Conservation (phyloP, 371 early-diverging fungal genomes). For the Zopfochytrium polystomum region DNA sequence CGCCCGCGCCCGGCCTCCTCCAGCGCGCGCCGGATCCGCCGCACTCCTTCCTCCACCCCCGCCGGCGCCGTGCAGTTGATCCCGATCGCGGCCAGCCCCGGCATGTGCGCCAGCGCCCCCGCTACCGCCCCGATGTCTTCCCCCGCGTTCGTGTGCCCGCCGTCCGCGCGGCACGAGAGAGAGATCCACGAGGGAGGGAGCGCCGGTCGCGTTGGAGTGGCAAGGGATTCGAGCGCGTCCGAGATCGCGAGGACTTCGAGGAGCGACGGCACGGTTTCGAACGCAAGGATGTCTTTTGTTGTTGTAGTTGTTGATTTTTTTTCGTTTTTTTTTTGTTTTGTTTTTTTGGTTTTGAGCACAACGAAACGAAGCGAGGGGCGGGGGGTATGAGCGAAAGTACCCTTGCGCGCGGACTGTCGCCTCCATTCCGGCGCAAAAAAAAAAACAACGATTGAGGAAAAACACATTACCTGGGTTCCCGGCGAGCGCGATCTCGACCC, state of each 20-base stretch:
- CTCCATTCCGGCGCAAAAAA: neutral
- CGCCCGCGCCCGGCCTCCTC: conserved; percentile 1
- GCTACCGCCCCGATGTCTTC: conserved; percentile 11
- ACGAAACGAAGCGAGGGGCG: no score
- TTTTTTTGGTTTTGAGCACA: no score
- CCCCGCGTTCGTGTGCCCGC: conserved; percentile 17
- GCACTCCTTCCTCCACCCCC: conserved; percentile 27
- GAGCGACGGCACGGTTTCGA: conserved; percentile 61
- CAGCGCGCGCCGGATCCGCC: neutral
- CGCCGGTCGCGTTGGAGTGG: neutral
- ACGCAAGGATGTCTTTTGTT: conserved; percentile 51
- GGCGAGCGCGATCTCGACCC: conserved; percentile 38
- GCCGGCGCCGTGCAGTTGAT: conserved; percentile 58
- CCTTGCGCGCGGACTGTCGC: neutral
- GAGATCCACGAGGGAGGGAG: conserved; percentile 32
- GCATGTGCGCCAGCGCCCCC: conserved; percentile 19
- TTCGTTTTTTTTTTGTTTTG: no score
- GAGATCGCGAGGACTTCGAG: conserved; percentile 52
- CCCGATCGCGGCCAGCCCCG: conserved; percentile 47
- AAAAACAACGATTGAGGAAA: neutral
- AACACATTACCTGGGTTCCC: conserved; percentile 16
- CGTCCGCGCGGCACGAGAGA: conserved; percentile 30
- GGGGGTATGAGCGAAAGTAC: no score
- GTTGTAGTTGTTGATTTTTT: no score
- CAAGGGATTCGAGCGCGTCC: conserved; percentile 4